These are phyloP conservation scores for Asterochloris sp. DNA, from an alignment of 139 green algal species.

Conservation along the genomic window DNA sequence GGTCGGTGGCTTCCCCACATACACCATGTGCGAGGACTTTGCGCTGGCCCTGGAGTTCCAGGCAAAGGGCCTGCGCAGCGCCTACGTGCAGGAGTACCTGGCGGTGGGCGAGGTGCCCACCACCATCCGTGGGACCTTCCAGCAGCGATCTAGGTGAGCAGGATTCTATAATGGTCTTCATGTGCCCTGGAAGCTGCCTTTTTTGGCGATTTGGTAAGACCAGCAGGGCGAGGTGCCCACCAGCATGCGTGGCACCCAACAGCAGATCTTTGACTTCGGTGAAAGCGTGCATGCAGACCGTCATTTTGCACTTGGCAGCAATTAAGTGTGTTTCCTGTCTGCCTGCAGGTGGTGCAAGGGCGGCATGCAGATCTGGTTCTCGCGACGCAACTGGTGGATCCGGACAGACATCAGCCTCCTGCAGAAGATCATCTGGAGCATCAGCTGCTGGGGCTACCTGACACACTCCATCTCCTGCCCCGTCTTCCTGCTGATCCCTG, in stretches of 20 bases:
- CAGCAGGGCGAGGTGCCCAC: no score
- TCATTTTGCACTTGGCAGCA: no score
- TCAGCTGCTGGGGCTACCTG: constrained; percentile 19
- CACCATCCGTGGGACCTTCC: constrained; percentile 15
- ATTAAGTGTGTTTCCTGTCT: neutral
- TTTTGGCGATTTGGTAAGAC: no score
- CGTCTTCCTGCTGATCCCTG: constrained; percentile 16
- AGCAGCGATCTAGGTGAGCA: constrained; percentile 19
- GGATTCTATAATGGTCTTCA: no score
- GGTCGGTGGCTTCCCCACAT: constrained; percentile 69
- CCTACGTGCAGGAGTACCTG: constrained; percentile 24
- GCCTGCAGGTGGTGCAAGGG: constrained; percentile 23
- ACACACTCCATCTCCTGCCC: constrained; percentile 8
- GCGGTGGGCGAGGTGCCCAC: constrained; percentile 24
- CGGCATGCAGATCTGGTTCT: constrained; percentile 28
- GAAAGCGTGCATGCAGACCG: no score
- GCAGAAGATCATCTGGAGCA: constrained; percentile 23
- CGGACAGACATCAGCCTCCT: constrained; percentile 6
- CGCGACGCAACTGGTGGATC: constrained; percentile 9
- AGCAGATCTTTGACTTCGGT: no score
- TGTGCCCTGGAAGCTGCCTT: no score
- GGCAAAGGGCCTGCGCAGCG: constrained; percentile 28
- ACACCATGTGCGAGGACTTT: constrained; percentile 48
- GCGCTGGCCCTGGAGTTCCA: constrained; percentile 34
- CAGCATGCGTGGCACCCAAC: no score